These are phyloP conservation scores for Coprinellus micaceus DNA, from an alignment of 768 basidiomycete species.

Conservation along the genomic window DNA sequence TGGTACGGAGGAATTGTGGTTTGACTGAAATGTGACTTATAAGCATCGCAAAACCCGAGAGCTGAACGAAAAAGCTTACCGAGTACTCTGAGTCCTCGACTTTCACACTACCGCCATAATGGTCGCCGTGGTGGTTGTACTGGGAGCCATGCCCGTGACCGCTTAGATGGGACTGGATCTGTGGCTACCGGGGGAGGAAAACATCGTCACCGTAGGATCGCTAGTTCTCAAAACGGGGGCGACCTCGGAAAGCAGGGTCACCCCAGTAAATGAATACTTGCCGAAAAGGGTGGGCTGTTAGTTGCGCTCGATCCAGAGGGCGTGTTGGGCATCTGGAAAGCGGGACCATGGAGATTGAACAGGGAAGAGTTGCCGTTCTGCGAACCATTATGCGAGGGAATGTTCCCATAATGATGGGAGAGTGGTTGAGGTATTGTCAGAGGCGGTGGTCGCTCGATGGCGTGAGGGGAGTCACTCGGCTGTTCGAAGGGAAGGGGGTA, in stretches of 20 bases:
- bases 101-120: constrained; percentile 55
- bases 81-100: constrained; percentile 64
- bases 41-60: background rate
- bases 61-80: constrained; percentile 30
- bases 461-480: constrained; percentile 30
- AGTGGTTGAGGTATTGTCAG: constrained; percentile 60
- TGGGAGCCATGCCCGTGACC: constrained; percentile 47
- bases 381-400: constrained; percentile 31
- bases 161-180: constrained; percentile 50
- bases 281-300: constrained; percentile 83
- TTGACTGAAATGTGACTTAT: background rate
- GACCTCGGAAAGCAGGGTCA: constrained; percentile 23
- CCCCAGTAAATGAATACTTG: constrained; percentile 43
- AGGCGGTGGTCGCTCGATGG: constrained; percentile 38
- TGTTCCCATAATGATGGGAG: constrained; percentile 47
- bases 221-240: constrained; percentile 32
- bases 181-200: constrained; percentile 55
- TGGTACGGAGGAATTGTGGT: constrained; percentile 15
- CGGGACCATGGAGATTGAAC: constrained; percentile 52
- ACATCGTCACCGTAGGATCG: constrained; percentile 56
- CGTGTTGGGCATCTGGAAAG: constrained; percentile 67
- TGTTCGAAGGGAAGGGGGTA: background rate
- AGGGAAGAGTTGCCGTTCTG: constrained; percentile 39
- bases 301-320: constrained; percentile 71
- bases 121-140: constrained; percentile 36